Base-by-base conservation (phyloP, 768 basidiomycete genomes). In the Lactarius sanguifluus region DNA sequence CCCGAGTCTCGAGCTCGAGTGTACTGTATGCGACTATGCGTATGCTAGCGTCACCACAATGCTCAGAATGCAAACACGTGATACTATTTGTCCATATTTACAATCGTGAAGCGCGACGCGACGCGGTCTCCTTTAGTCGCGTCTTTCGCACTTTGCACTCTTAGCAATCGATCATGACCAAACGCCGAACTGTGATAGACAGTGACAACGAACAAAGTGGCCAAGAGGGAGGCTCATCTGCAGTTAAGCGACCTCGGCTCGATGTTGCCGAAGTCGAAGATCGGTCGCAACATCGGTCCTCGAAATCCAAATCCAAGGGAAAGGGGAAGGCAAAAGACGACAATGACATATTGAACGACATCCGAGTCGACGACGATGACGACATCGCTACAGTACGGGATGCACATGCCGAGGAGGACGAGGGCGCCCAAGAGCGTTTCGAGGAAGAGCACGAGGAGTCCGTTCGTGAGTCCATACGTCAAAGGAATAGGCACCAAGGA, bases 371-470 rank as follows among this genome's bases (percentile, higher is more conserved):
- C 13, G 74, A 71, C 18, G 71, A 72, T 16, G 72, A 64, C 0
- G 74, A 72, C 20, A 64, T 62, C 28, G 66, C 62, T 23, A 34
- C 60, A 41, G 67, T 68, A 61, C 61, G 66, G 45, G 65, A 68
- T 32, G 34, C 64, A 15, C 62, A 54, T 30, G 61, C 60, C 8
- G 62, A 57, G 20, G 71, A 73, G 12, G 76, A 81, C 59, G 83
- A 86, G 64, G 82, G 82, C 38, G 84, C 85, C n/a, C 88, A 90
- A 62, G 83, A 85, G 67, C 78, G 80, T 72, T 87, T 90, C 64
- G 90, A 91, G 68, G 81, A 83, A 64, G 80, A 85, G 57, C 79
- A 88, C 62, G 83, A 83, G 10, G 85, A 82, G 54, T 79, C 77
- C 43, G 80, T 90, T 58, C 84, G 85, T 15, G 82, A 80, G 28